Evolutionary conservation across 1,139 yeast species (phyloP), one percentile per base, ranked within the genome.

Genomic region (Suhomyces taliae): DNA sequence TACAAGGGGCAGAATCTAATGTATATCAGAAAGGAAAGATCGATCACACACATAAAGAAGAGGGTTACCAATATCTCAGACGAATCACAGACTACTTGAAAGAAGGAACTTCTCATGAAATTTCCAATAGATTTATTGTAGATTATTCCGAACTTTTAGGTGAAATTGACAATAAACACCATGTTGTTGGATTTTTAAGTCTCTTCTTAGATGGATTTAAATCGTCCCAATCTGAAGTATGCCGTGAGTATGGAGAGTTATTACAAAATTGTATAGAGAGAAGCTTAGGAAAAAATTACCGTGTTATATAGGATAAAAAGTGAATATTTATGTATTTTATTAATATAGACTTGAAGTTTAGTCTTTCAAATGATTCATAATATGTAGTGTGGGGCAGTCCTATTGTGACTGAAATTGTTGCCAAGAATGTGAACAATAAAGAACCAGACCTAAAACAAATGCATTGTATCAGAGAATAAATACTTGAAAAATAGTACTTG

Each of bases 241-340:
- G 81, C 6, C 67, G 76, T 47, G 88, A 83, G 54, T 72, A 79
- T 53, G 80, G 84, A 1, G 74, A 72, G 49, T 64, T 83, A 47
- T 67, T 83, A 27, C 63, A 73, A 35, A 80, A 82, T 57, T 82
- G 86, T 62, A 75, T 78, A n/a, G 73, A 74, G 45, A 66, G 87
- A 57, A 76, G 82, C 36, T 64, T 78, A 39, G 87, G 88, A 1
- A 70, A 72, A 48, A 31, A 24, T 6, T 38, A 38, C 29, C 32
- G 32, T 29, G n/a, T 29, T 29, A 29, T 29, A 29, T 29, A 29
- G n/a, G 32, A 29, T 9, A 5, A 29, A 4, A 29, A 19, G 24
- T 19, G 6, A 19, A 19, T 4, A 4, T 19, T 19, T 19, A 6
- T 6, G 6, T 19, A 19, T 6, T 19, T 19, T 19, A 19, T 19